Evolutionary conservation across 2,329 filamentous ascomycete species (phyloP), one percentile per base, ranked within the genome.

Genomic region (Cercospora sp.): DNA sequence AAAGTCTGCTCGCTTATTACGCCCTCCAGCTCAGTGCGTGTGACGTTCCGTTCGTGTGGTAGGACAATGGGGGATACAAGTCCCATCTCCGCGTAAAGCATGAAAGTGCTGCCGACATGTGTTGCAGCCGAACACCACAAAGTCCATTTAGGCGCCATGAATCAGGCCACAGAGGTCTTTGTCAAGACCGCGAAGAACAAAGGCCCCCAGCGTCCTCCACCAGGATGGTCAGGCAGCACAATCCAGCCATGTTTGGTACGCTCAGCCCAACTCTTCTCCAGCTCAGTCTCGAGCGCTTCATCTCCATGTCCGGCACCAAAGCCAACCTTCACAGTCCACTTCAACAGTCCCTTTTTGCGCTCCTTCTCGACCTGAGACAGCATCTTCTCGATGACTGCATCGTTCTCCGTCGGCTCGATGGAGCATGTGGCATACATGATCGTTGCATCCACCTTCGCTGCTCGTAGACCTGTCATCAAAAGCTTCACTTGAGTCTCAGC

Each of bases 351-450:
- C 66, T 81, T 81, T 72, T 77, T 80, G 45, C 73, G 71, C 49
- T 80, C 79, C 73, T 81, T 81, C 59, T 76, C 74, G 21, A 80
- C 72, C 40, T 76, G 70, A 30, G 74, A 75, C 13, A 78, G 32
- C 40, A 75, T 75, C 63, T 77, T 79, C 65, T 79, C 79, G 2
- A 82, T 68, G 12, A 82, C 81, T 12, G 76, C 77, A 63, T 82
- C 80, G 43, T 82, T 82, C 77, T 82, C 81, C 0, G 76, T 78
- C 4, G 66, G 69, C 66, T 80, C 79, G 10, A 82, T 72, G 12
- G 81, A 81, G 65, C 80, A 81, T 0, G 81, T 82, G 7, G 80
- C 79, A 66, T 82, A 82, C 45, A 82, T 72, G 6, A 82, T 76
- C 1, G 67, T 75, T 1, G 80, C 81, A 16, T 79, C 80, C 1